phyloP scores from a whole-genome alignment of 2,329 filamentous ascomycete species.

The Stachybotrys echinatus region DNA sequence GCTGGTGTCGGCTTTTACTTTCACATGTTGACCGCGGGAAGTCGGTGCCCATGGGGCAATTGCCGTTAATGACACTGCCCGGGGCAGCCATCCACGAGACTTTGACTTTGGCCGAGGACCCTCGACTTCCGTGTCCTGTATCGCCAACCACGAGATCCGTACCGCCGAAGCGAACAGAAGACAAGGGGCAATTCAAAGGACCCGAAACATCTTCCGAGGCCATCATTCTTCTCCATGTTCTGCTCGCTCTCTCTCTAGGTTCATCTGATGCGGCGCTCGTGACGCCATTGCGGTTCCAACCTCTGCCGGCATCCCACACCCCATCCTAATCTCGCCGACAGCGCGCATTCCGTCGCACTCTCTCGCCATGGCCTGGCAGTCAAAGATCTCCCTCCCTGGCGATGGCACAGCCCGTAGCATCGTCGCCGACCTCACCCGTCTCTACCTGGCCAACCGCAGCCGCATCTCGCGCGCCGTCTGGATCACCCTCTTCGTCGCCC shows the following conservation, averaged over 20 bases:
- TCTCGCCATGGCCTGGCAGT: slow-evolving; percentile 64
- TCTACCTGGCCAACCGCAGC: slow-evolving; percentile 76
- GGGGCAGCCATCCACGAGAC: no score
- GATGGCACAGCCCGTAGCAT: slow-evolving; percentile 62
- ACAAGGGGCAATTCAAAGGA: not conserved
- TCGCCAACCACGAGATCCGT: no score
- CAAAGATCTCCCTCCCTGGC: slow-evolving; percentile 58
- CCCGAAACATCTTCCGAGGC: not conserved
- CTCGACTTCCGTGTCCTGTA: not conserved
- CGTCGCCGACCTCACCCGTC: slow-evolving; percentile 59
- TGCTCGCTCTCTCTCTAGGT: not conserved
- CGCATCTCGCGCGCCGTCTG: slow-evolving; percentile 81
- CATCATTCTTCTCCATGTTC: slow-evolving; percentile 1
- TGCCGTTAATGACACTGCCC: not conserved
- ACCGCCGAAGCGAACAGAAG: no score
- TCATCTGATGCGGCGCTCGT: slow-evolving; percentile 3
- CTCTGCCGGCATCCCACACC: not conserved
- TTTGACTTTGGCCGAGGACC: not conserved
- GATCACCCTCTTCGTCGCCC: slow-evolving; percentile 72
- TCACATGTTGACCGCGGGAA: not conserved
- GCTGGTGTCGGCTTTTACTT: not conserved
- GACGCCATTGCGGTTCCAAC: not conserved
- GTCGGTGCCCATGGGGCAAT: not conserved
- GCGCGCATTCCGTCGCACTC: slow-evolving; percentile 1
- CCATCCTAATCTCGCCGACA: not conserved